Evolutionary conservation across 768 basidiomycete genomes (phyloP), one percentile per base, ranked within the genome.

Genomic region (Pluteus cervinus): DNA sequence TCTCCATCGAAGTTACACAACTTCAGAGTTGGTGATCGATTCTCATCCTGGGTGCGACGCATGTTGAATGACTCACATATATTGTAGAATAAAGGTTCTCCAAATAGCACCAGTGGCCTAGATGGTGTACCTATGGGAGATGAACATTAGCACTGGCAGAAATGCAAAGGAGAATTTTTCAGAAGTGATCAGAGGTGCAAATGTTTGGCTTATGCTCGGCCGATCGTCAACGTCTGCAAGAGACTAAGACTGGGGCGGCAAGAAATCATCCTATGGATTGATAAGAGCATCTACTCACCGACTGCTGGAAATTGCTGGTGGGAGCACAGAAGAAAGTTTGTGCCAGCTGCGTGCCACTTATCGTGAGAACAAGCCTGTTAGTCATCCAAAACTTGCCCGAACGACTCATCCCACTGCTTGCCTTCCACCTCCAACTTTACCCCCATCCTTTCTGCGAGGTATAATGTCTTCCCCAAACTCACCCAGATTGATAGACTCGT

Each of bases 401-500:
- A 35, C 42, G 37, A 21, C 17, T 26, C 7, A 3, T 9, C 17
- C 20, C 17, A 22, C 22, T 21, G 33, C 32, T 36, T 16, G 20
- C 31, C 23, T 40, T 42, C 39, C 23, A 30, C 32, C 39, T 34
- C 16, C 34, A 30, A 16, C 29, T 15, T n/a, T 24, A 15, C 41
- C 43, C 38, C 41, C 36, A 30, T 24, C 35, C 42, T 46, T 36
- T 46, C 49, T 42, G 40, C 44, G 49, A 66, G 60, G 63, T 64
- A 67, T 63, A 65, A 76, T 73, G 70, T 75, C 76, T 59, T 56
- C 74, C 53, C 69, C 77, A 44, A 63, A 63, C 45, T 76, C 78
- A 46, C 77, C 76, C 42, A 76, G 86, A 58, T 75, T 90, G 41
- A 73, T 92, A 45, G 88, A 92, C 73, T 88, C 87, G 36, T 94